Conservation (phyloP, 495 filamentous ascomycete genomes). For the Chlorociboria aeruginascens region DNA sequence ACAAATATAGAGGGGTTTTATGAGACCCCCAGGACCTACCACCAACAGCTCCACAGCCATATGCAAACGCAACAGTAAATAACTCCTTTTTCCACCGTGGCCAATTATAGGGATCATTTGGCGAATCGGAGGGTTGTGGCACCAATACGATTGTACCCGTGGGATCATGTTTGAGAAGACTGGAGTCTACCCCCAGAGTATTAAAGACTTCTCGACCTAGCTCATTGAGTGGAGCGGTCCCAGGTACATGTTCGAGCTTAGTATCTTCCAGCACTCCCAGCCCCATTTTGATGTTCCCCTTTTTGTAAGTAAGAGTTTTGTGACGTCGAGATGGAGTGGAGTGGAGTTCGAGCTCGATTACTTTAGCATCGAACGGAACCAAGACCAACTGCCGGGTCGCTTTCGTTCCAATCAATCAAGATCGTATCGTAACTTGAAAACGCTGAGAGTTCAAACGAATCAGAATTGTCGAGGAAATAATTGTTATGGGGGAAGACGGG, state of each 20-base stretch:
- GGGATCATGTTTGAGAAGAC: slow-evolving; percentile 29
- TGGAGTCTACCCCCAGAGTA: slow-evolving; percentile 23
- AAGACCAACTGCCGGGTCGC: too few relatives aligned
- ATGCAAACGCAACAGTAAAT: slow-evolving; percentile 22
- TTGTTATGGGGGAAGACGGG: too few relatives aligned
- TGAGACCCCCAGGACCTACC: slow-evolving; percentile 17
- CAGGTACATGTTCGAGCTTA: slow-evolving; percentile 45
- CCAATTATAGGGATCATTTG: slow-evolving; percentile 40
- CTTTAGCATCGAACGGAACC: too few relatives aligned
- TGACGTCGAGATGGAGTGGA: too few relatives aligned
- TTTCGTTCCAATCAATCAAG: too few relatives aligned
- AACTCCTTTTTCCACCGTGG: slow-evolving; percentile 30
- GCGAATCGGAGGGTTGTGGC: slow-evolving; percentile 33
- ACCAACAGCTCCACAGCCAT: slow-evolving; percentile 28
- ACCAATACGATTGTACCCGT: slow-evolving; percentile 34
- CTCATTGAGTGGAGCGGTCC: slow-evolving; percentile 29
- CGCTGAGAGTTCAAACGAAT: too few relatives aligned
- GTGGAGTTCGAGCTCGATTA: too few relatives aligned
- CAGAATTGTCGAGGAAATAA: too few relatives aligned
- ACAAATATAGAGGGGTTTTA: background rate
- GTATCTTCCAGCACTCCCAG: slow-evolving; percentile 51
- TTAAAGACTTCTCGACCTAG: slow-evolving; percentile 10
- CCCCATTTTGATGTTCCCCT: slow-evolving; percentile 33
- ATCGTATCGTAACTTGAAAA: too few relatives aligned
- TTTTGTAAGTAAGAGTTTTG: too few relatives aligned